Base-by-base conservation (phyloP, 179 eudicot genomes). In the Silene coronaria region DNA sequence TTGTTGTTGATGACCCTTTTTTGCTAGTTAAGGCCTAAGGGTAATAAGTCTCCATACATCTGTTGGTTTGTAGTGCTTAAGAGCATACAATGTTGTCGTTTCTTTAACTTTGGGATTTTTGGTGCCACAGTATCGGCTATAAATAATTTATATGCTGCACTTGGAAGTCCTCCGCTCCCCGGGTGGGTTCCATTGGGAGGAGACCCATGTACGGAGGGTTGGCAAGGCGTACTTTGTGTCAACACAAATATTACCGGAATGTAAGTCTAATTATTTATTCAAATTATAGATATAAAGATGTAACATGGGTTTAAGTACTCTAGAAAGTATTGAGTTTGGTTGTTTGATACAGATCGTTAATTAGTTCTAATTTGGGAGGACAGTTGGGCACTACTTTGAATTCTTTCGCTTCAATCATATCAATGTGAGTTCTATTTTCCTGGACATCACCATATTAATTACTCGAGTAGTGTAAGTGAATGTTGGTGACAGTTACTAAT, bases 221-320 rank as follows among this genome's bases (percentile, higher is more conserved):
- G 99, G 99, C 99, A 93, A 93, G 99, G 99, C 48, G 96, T 96
- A 14, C 82, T 10, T 26, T 96, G 99, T 80, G 92, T 87, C 67
- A 83, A 74, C 77, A 74, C 89, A 60, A 83, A 84, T 79, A 88
- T 96, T 64, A 86, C 80, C 27, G 87, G 89, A 74, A 86, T 93
- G 99, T 96, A 88, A 76, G 86, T 76, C 6, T 9, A 32, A 42
- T 5, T 5, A 4, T 62, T 73, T 53, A 3, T 22, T 45, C 8
- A 63, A 16, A 13, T 30, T 28, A 14, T 61, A 8, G 51, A 34
- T 19, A 62, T 3, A 23, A 57, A 17, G 64, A 72, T 72, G 38
- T 70, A 27, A 27, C 45, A 53, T 26, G 1, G 32, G 42, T 6
- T 22, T 53, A 28, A 6, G 22, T n/a, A 1, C 36, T 57, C 24